Evolutionary conservation across 2,329 filamentous ascomycete species (phyloP), one percentile per base, ranked within the genome.

Genomic region (Pseudocercospora cruenta): DNA sequence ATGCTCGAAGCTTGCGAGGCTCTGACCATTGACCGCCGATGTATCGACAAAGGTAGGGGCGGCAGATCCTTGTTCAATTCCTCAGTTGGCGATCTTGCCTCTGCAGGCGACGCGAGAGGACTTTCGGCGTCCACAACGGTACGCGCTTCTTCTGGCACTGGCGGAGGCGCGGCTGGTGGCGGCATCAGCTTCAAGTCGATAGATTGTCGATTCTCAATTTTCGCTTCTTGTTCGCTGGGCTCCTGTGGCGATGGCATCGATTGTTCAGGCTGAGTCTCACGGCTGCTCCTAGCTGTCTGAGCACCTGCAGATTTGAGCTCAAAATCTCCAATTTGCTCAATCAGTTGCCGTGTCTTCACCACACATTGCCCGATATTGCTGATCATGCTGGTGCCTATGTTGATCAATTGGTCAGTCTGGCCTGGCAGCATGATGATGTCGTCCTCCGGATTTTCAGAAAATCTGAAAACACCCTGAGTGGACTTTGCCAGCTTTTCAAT

Each of bases 351-450:
- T 10, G 94, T 91, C 80, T 94, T 94, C 6, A 91, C 90, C 21
- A 97, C 91, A 78, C 94, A 97, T 72, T 97, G 93, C 47, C 94
- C 94, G 53, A 94, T 93, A 22, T 92, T 91, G 71, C 93, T 90
- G 26, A 99, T 77, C 33, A 77, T 67, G 43, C 70, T 71, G 10
- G 75, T 76, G 33, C 73, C 74, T 9, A 76, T 67, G 22, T 51
- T 66, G 31, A 77, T 73, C 22, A 77, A 67, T 21, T 71, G 72
- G 28, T 70, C 71, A 24, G 67, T 72, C 60, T 77, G 74, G n/a
- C 74, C 71, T 1, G 91, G 91, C 79, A 93, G 87, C 72, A 96
- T 90, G 36, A 96, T 84, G 66, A 94, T 89, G 67, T 93, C 91
- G 33, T 86, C 86, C 26, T 91, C 88, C 12, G 90, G 89, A 7